A percentile compares a stretch with the other conserved stretches of the same genome.
Conservation (phyloP, 495 filamentous ascomycete species). For the Diplogelasinospora grovesii region DNA sequence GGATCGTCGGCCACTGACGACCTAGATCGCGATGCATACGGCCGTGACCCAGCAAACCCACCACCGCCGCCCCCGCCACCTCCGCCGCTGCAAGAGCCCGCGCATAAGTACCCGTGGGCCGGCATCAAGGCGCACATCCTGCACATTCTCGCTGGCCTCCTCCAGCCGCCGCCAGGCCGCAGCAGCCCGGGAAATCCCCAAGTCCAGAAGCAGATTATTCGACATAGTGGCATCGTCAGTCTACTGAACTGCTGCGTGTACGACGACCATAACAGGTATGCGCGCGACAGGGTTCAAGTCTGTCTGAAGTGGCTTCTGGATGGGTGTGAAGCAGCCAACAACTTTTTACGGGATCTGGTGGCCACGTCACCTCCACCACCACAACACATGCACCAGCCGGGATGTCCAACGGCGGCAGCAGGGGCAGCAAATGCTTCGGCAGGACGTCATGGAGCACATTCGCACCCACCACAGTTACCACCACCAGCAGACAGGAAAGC, state of each 20-base stretch:
- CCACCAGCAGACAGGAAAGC: too few relatives aligned
- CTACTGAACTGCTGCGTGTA: constrained; percentile 81
- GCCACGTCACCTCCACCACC: constrained; percentile 22
- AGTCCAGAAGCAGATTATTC: constrained; percentile 80
- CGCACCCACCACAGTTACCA: too few relatives aligned
- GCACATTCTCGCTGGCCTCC: constrained; percentile 74
- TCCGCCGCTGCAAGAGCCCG: constrained; percentile 66
- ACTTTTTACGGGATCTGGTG: constrained; percentile 60
- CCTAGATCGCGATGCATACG: constrained; percentile 29
- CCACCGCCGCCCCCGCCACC: constrained; percentile 46
- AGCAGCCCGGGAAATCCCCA: constrained; percentile 60
- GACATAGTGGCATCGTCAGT: constrained; percentile 72
- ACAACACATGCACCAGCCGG: too few relatives aligned
- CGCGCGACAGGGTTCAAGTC: constrained; percentile 85
- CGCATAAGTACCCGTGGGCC: constrained; percentile 85
- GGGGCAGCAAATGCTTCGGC: too few relatives aligned
- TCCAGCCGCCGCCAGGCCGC: constrained; percentile 48
- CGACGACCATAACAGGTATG: constrained; percentile 83
- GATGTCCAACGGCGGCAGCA: too few relatives aligned
- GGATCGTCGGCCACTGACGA: constrained; percentile 14
- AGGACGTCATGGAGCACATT: too few relatives aligned
- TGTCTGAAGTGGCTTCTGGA: constrained; percentile 85
- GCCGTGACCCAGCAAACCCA: constrained; percentile 37
- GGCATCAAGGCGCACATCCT: constrained; percentile 90
- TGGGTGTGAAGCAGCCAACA: constrained; percentile 71